Base-by-base conservation (phyloP, 192 early-diverging fungal genomes). In the Geosiphon pyriformis region DNA sequence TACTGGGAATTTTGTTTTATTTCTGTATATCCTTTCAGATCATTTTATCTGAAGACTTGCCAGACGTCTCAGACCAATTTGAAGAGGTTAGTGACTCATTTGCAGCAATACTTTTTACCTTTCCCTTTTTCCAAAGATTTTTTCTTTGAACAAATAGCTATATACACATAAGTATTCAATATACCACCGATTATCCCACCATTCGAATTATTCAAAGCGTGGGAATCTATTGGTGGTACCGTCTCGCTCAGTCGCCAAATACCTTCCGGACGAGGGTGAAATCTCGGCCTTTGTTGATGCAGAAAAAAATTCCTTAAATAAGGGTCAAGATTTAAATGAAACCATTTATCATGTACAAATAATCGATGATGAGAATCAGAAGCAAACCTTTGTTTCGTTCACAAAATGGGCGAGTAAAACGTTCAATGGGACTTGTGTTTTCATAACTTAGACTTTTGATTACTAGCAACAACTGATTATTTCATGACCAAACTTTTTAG, bases 101-200 rank as follows among this genome's bases (percentile, higher is more conserved):
- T n/a, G n/a, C n/a, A n/a, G n/a, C n/a, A n/a, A n/a, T 6, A 42
- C 37, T 42, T 42, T 15, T 6, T 42, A 15, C 7, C 6, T 42
- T 42, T 42, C 37, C 15, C 37, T 42, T 42, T 15, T 42, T 42
- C 37, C 37, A 6, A 10, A 42, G 37, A 10, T 42, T 6, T 10
- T 10, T 42, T 10, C 6, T 42, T 10, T 42, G 37, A 42, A 42
- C 15, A 15, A 54, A 54, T 20, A 54, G 52, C 20, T 26, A n/a
- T 54, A 54, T 18, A 33, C 52, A 54, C 63, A 33, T 54, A 42
- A 54, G 32, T 65, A 55, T 25, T 42, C 23, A 3, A 32, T 67
- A 7, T 67, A 56, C 33, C 65, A 67, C 56, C 54, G 56, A 29
- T 26, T 67, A 31, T 15, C 65, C n/a, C 23, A 57, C 1, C 65